These are phyloP conservation scores for Syncephalis fuscata DNA, from an alignment of 371 early-diverging fungal genomes.

Conservation along the genomic window DNA sequence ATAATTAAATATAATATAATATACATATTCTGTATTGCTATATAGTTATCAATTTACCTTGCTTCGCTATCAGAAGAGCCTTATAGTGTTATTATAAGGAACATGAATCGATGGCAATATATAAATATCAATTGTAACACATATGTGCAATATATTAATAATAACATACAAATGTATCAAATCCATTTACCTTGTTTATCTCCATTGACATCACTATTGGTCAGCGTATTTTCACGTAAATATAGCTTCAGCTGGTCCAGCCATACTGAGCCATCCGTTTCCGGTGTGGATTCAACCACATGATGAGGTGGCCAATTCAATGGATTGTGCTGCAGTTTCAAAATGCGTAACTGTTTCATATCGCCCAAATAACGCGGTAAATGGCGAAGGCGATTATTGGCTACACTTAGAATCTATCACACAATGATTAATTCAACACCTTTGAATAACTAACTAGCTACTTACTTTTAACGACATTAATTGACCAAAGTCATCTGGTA, in stretches of 20 bases:
- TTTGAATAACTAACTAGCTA: neutral
- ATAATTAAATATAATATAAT: too few species aligned
- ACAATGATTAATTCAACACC: neutral
- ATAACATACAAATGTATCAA: too few species aligned
- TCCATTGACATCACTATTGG: too few species aligned
- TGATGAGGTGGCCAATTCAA: neutral
- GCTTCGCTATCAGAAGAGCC: too few species aligned
- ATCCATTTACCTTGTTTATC: too few species aligned
- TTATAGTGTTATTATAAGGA: too few species aligned
- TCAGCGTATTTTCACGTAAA: neutral
- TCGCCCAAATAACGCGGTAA: conserved; percentile 14
- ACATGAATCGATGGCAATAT: too few species aligned
- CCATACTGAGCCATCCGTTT: neutral
- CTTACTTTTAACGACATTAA: conserved; percentile 15
- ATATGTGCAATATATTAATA: too few species aligned
- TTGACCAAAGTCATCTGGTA: conserved; percentile 12
- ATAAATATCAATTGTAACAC: too few species aligned
- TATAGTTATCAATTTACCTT: too few species aligned
- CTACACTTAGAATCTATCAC: conserved; percentile 13
- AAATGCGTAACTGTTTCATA: conserved; percentile 15
- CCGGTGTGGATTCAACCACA: neutral
- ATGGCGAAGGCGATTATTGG: conserved; percentile 12
- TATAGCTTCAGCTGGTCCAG: neutral
- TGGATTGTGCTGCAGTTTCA: conserved; percentile 9
- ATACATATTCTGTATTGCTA: too few species aligned